A percentile compares a stretch with the other conserved stretches of the same genome.
phyloP scores from a whole-genome alignment of 129 eudicot genomes.

The Escallonia rubra region DNA sequence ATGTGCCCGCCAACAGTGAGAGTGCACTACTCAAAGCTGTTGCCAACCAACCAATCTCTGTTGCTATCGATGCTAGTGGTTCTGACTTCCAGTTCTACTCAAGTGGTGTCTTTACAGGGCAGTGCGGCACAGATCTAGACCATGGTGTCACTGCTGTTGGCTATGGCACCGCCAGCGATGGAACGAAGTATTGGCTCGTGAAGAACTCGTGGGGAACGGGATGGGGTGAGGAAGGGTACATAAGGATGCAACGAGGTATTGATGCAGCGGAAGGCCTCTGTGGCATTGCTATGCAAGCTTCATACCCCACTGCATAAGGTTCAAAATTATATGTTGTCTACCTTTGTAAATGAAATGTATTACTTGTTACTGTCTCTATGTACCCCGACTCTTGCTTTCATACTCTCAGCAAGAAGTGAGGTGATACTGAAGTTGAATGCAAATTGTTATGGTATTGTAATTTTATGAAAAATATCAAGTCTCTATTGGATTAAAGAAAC shows the following conservation, averaged over 20 bases:
- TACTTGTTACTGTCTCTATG: no score
- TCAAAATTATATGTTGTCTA: background rate
- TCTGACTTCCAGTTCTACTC: conserved; percentile 10
- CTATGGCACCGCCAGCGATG: conserved; percentile 11
- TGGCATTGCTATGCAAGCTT: conserved; percentile 11
- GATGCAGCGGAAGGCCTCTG: conserved; percentile 7
- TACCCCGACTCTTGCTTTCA: no score
- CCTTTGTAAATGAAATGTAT: no score
- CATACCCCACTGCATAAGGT: conserved; percentile 6
- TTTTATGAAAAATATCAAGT: no score
- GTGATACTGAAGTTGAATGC: no score
- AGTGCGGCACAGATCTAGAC: conserved; percentile 8
- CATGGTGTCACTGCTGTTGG: conserved; percentile 11
- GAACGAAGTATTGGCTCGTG: conserved; percentile 8
- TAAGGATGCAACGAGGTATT: conserved; percentile 4
- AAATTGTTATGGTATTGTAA: no score
- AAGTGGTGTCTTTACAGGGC: conserved; percentile 5
- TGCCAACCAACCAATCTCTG: conserved; percentile 4
- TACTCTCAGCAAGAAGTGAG: no score
- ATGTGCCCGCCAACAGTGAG: conserved; percentile 1
- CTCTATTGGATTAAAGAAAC: no score
- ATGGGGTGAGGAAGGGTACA: conserved; percentile 11
- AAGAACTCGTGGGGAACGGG: conserved; percentile 12
- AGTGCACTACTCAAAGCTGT: background rate
- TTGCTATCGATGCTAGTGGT: background rate